Conservation (phyloP, 2,329 filamentous ascomycete genomes). For the Cytospora leucostoma region DNA sequence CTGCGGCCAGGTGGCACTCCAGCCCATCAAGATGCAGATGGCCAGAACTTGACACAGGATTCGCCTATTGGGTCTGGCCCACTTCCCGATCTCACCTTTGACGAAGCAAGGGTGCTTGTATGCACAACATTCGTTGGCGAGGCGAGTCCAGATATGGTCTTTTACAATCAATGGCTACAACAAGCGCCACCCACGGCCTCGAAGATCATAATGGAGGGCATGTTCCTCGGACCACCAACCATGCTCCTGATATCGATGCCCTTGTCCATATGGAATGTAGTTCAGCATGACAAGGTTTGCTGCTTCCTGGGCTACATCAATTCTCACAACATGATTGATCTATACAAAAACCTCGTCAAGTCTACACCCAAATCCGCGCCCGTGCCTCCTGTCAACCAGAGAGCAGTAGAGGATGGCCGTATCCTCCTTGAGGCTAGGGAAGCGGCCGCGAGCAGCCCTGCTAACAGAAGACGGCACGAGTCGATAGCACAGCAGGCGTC, state of each 20-base stretch:
- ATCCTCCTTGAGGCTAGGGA: slow-evolving; percentile 58
- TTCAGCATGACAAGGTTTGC: slow-evolving; percentile 68
- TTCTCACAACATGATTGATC: slow-evolving; percentile 66
- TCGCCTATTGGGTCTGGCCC: slow-evolving; percentile 44
- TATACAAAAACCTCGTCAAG: slow-evolving; percentile 61
- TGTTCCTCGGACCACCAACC: slow-evolving; percentile 67
- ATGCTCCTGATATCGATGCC: slow-evolving; percentile 69
- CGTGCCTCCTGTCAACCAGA: slow-evolving; percentile 30
- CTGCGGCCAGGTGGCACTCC: slow-evolving; percentile 36
- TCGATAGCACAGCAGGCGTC: slow-evolving; percentile 28
- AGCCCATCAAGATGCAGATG: slow-evolving; percentile 15
- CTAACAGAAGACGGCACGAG: slow-evolving; percentile 28
- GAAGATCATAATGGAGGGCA: slow-evolving; percentile 65
- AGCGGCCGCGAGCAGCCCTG: slow-evolving; percentile 42
- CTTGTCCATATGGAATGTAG: slow-evolving; percentile 62
- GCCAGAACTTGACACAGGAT: slow-evolving; percentile 37
- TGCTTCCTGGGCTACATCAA: slow-evolving; percentile 66
- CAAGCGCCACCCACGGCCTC: slow-evolving; percentile 57
- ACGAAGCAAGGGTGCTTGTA: slow-evolving; percentile 63
- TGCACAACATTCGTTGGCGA: slow-evolving; percentile 69
- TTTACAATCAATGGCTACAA: slow-evolving; percentile 67
- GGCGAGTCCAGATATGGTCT: slow-evolving; percentile 65
- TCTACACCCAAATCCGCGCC: slow-evolving; percentile 48
- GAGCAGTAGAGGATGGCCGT: slow-evolving; percentile 53
- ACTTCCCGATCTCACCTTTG: slow-evolving; percentile 59